phyloP scores from a whole-genome alignment of 306 rosid genomes.

The Lathyrus aphaca region DNA sequence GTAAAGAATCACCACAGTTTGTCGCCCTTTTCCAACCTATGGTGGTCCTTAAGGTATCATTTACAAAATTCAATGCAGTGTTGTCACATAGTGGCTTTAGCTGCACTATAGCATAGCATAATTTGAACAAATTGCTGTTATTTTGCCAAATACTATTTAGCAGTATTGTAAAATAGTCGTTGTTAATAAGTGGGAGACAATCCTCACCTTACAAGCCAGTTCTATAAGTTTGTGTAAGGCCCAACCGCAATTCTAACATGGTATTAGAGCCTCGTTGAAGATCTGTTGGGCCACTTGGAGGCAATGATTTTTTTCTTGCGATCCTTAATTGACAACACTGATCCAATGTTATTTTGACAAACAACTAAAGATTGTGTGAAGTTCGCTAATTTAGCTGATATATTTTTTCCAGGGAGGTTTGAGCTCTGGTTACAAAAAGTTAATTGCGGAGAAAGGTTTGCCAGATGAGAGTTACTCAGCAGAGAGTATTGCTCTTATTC shows the following conservation, averaged over 20 bases:
- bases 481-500: constrained; percentile 76
- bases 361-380: constrained; percentile 33
- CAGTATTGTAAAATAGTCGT: too few species aligned
- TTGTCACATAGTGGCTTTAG: not conserved
- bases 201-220: too few species aligned
- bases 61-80: constrained; percentile 17
- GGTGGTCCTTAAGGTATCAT: constrained; percentile 87
- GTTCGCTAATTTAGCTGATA: constrained; percentile 35
- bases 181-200: too few species aligned
- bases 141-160: too few species aligned
- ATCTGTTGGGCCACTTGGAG: too few species aligned
- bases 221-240: too few species aligned
- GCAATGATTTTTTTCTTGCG: too few species aligned
- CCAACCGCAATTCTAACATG: too few species aligned
- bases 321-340: too few species aligned
- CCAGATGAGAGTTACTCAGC: constrained; percentile 76
- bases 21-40: constrained; percentile 92
- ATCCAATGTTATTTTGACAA: not conserved
- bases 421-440: constrained; percentile 85
- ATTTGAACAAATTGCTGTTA: too few species aligned
- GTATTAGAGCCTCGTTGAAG: too few species aligned
- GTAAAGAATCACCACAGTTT: constrained; percentile 94
- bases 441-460: constrained; percentile 69
- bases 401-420: constrained; percentile 78
- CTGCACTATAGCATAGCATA: too few species aligned